Conservation (phyloP, 345 rosid species). For the Pistacia integerrima region DNA sequence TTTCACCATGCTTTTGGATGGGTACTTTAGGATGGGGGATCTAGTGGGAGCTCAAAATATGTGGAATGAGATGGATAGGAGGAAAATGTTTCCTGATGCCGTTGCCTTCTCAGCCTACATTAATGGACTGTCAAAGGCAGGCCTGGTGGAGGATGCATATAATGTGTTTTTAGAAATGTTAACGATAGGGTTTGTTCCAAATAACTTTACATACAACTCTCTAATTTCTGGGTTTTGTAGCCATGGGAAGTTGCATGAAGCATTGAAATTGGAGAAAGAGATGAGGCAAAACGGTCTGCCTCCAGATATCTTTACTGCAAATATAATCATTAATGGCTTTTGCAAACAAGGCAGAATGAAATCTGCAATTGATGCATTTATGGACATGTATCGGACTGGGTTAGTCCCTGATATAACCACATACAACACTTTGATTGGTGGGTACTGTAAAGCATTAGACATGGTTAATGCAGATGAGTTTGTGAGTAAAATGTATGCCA, state of each 20-base stretch:
- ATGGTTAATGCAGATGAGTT: slow-evolving; percentile 48
- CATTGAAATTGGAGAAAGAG: slow-evolving; percentile 52
- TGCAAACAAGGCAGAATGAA: slow-evolving; percentile 59
- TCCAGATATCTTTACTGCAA: slow-evolving; percentile 62
- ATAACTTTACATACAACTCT: slow-evolving; percentile 67
- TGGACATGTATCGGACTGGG: slow-evolving; percentile 50
- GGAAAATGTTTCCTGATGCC: slow-evolving; percentile 56
- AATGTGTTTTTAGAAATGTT: slow-evolving; percentile 56
- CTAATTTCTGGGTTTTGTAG: slow-evolving; percentile 65
- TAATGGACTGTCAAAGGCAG: slow-evolving; percentile 63
- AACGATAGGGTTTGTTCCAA: slow-evolving; percentile 55
- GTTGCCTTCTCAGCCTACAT: slow-evolving; percentile 71
- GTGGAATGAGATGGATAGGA: slow-evolving; percentile 63
- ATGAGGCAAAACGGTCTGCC: slow-evolving; percentile 62
- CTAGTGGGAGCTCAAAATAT: slow-evolving; percentile 48
- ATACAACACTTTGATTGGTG: slow-evolving; percentile 70
- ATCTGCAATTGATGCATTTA: slow-evolving; percentile 45
- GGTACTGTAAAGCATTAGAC: slow-evolving; percentile 57
- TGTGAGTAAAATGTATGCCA: slow-evolving; percentile 45
- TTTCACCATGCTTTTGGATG: slow-evolving; percentile 69
- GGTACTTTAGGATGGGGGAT: slow-evolving; percentile 56
- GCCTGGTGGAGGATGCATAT: slow-evolving; percentile 63
- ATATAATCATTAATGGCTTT: slow-evolving; percentile 64
- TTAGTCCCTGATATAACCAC: slow-evolving; percentile 64
- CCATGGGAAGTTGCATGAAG: slow-evolving; percentile 51